These are phyloP conservation scores for Chenopodium quinoa DNA, from an alignment of 148 eudicot species.

Conservation along the genomic window DNA sequence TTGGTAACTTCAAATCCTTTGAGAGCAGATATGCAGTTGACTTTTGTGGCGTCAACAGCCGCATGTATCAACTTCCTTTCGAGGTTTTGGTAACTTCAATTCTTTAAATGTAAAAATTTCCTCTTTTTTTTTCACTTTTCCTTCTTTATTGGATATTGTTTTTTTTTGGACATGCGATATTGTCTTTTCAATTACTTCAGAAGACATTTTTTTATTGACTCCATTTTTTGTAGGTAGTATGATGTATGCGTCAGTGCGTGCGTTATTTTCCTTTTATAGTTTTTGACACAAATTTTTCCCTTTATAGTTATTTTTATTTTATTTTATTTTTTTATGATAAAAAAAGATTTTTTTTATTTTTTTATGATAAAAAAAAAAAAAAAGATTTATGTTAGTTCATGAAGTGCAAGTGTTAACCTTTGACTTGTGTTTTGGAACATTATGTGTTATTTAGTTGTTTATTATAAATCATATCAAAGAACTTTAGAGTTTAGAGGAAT, in stretches of 20 bases:
- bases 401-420: background rate
- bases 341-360: no score
- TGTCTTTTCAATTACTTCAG: background rate
- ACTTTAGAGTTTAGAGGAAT: no score
- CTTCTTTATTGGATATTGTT: background rate
- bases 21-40: background rate
- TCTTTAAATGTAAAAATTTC: background rate
- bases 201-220: background rate
- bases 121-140: no score
- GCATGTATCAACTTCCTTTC: background rate
- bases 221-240: background rate
- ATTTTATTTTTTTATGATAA: no score
- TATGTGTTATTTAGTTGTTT: background rate
- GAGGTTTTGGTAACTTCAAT: background rate
- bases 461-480: no score
- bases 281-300: no score
- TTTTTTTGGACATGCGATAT: no score
- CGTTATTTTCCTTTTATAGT: background rate
- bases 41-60: background rate
- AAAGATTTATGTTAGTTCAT: background rate
- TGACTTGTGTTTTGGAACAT: background rate
- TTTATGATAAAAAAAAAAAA: no score
- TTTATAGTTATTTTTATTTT: background rate
- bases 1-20: no score
- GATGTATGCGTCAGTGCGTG: background rate